phyloP scores from a whole-genome alignment of 2,329 filamentous ascomycete species.

The Neonectria hederae region DNA sequence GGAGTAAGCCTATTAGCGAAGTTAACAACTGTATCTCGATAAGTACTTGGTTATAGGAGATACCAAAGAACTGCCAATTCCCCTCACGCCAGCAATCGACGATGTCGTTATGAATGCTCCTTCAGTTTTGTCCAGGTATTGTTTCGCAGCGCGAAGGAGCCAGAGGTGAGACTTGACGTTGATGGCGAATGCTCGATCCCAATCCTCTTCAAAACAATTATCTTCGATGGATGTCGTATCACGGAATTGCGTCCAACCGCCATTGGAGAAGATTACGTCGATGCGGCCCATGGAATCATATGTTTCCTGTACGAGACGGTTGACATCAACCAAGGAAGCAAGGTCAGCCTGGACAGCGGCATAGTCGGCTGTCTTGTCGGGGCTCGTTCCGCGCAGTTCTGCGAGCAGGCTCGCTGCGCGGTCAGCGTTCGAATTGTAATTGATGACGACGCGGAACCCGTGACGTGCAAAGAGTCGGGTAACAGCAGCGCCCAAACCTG shows the following conservation, averaged over 20 bases:
- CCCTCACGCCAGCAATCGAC: conserved; percentile 70
- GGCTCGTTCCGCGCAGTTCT: conserved; percentile 57
- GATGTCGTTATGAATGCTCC: conserved; percentile 72
- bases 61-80: conserved; percentile 68
- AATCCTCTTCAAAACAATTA: conserved; percentile 64
- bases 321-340: conserved; percentile 66
- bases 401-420: conserved; percentile 67
- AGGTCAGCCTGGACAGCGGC: conserved; percentile 71
- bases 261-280: conserved; percentile 83
- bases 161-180: conserved; percentile 72
- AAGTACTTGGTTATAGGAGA: conserved; percentile 11
- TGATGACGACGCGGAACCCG: conserved; percentile 76
- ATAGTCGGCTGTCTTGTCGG: conserved; percentile 44
- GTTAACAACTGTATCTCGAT: neutral
- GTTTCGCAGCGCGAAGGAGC: conserved; percentile 64
- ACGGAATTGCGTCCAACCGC: conserved; percentile 62
- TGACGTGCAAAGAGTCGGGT: conserved; percentile 72
- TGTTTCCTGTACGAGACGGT: conserved; percentile 66
- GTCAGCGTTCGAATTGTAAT: conserved; percentile 71
- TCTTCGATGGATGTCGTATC: conserved; percentile 60
- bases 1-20: conserved; percentile 67
- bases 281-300: conserved; percentile 68
- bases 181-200: conserved; percentile 67
- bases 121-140: conserved; percentile 63
- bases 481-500: conserved; percentile 77